Evolutionary conservation across 2,329 filamentous ascomycete genomes (phyloP).

Genomic region (Pyrenochaeta sp.): DNA sequence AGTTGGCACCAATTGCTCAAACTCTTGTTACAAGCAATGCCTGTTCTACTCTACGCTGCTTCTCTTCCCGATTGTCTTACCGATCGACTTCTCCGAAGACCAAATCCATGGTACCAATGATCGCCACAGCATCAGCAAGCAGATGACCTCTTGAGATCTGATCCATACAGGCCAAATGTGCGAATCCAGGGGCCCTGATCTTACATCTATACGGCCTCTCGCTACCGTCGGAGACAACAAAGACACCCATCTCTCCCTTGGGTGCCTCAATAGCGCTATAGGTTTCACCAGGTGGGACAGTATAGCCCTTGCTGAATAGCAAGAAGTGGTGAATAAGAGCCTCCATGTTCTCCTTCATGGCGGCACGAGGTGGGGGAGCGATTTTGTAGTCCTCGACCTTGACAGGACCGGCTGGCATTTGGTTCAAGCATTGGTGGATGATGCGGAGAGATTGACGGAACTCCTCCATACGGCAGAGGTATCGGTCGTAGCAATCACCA

Average conservation of each 20-base stretch:
- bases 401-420: conserved; percentile 95
- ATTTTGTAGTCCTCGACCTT: conserved; percentile 99
- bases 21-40: conserved; percentile 10
- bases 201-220: conserved; percentile 96
- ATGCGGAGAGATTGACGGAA: conserved; percentile 98
- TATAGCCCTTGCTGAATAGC: conserved; percentile 97
- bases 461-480: conserved; percentile 99
- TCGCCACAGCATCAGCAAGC: conserved; percentile 93
- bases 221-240: conserved; percentile 91
- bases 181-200: conserved; percentile 95
- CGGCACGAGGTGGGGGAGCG: conserved; percentile 89
- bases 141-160: conserved; percentile 92
- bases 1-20: conserved; percentile 11
- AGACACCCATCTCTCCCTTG: conserved; percentile 99
- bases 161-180: conserved; percentile 93
- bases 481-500: conserved; percentile 98
- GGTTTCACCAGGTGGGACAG: conserved; percentile 95
- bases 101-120: conserved; percentile 70
- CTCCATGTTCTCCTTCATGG: conserved; percentile 99
- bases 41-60: conserved; percentile 10
- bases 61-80: neutral
- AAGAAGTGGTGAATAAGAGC: conserved; percentile 99
- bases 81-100: conserved; percentile 47
- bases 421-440: conserved; percentile 98
- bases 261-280: conserved; percentile 99